Evolutionary conservation across 306 rosid genomes (phyloP), one percentile per base, ranked within the genome.

Genomic region (Cucurbita moschata): DNA sequence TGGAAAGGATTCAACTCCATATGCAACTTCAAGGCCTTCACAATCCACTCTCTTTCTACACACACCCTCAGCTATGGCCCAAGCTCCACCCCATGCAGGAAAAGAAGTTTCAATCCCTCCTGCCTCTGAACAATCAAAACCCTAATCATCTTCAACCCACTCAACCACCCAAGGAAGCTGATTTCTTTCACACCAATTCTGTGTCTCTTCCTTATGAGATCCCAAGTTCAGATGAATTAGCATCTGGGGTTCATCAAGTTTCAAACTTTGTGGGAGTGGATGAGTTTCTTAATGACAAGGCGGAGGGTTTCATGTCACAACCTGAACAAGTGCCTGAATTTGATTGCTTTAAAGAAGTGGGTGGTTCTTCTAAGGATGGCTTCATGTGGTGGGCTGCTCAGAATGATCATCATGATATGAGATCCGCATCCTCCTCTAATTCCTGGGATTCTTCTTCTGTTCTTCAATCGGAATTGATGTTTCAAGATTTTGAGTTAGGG

Each of bases 1-100:
- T 95, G 7, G 99, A 95, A 76, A 88, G 99, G 80, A 96, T 95
- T 77, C 99, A 95, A 77, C 90, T 95, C 15, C 99, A 89, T 78
- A 87, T 95, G 96, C 97, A 95, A 59, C 96, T 95, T 66, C 99
- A 91, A 57, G 81, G 77, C 80, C 87, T 88, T 60, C 96, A 94
- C 51, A 94, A 82, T 83, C 97, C 97, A 61, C 77, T 83, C 76
- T 81, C 90, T 76, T 87, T 89, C 82, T 83, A 81, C 82, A 83
- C 76, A 49, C 86, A 85, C 70, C 85, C 88, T 78, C 75, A 89
- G 5, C 76, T 84, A 10, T 95, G 97, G 99, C 97, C 99, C 8
- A 95, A 89, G 87, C 75, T 87, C 76, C 99, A 86, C 58, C 95
- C 96, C 47, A 76, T 79, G 51, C 97, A 91, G 62, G 89, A 88